A percentile compares a stretch with the other conserved stretches of the same genome.
phyloP scores from a whole-genome alignment of 208 protist species.

The Angomonas desouzai region DNA sequence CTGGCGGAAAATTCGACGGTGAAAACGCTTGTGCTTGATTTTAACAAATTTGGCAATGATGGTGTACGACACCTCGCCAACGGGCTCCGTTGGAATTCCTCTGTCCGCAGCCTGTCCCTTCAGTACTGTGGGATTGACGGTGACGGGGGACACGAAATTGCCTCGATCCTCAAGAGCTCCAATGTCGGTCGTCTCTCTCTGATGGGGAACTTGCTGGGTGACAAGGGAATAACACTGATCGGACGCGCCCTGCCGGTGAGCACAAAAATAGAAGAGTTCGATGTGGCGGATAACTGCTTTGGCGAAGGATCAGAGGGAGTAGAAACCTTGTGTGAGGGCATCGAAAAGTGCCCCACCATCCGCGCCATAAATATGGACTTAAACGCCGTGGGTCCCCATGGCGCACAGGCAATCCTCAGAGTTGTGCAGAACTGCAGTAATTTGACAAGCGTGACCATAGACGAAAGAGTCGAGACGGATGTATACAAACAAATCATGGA shows the following conservation, averaged over 20 bases:
- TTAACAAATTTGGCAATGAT: conserved; percentile 72
- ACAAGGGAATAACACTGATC: conserved; percentile 61
- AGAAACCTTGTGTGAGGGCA: conserved; percentile 74
- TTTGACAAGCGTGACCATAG: conserved; percentile 40
- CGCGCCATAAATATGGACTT: conserved; percentile 69
- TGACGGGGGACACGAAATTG: conserved; percentile 41
- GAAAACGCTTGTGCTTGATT: conserved; percentile 63
- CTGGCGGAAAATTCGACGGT: conserved; percentile 70
- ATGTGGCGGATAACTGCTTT: conserved; percentile 81
- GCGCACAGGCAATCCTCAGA: conserved; percentile 36
- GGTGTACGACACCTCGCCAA: conserved; percentile 59
- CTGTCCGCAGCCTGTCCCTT: conserved; percentile 59
- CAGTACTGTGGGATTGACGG: conserved; percentile 70
- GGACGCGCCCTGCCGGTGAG: conserved; percentile 48
- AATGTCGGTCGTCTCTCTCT: conserved; percentile 69
- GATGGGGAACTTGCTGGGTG: conserved; percentile 59
- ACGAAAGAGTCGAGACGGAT: conserved; percentile 59
- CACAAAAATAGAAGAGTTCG: conserved; percentile 54
- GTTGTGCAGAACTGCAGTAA: conserved; percentile 52
- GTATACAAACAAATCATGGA: conserved; percentile 63
- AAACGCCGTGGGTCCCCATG: conserved; percentile 57
- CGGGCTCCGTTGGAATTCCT: conserved; percentile 80
- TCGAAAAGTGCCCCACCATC: conserved; percentile 50
- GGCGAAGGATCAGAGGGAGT: conserved; percentile 42
- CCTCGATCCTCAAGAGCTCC: conserved; percentile 61